A percentile compares a stretch with the other conserved stretches of the same genome.
These are phyloP conservation scores for Coemansia sp. DNA, from an alignment of 192 early-diverging fungal genomes.

Conservation along the genomic window DNA sequence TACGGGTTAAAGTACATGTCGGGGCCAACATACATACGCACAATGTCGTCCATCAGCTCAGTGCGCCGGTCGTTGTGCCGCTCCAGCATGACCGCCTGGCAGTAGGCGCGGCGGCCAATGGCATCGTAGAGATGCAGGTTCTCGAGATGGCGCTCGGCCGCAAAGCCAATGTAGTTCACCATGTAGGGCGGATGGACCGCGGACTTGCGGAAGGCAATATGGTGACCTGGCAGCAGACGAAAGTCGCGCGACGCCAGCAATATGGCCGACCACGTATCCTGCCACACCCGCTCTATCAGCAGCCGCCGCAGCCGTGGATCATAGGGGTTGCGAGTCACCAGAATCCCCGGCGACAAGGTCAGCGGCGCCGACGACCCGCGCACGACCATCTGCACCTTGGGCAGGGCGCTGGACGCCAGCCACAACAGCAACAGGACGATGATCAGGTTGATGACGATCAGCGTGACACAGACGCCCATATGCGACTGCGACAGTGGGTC, in stretches of 20 bases:
- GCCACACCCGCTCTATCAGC: conserved; percentile 61
- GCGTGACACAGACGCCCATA: conserved; percentile 42
- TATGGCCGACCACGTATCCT: conserved; percentile 63
- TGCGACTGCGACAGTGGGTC: conserved; percentile 44
- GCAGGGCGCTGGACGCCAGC: conserved; percentile 34
- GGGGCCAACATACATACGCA: conserved; percentile 51
- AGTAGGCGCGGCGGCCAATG: conserved; percentile 52
- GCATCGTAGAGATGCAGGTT: conserved; percentile 55
- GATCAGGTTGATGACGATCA: conserved; percentile 44
- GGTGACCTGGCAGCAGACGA: conserved; percentile 50
- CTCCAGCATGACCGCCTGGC: conserved; percentile 33
- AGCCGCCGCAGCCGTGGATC: conserved; percentile 42
- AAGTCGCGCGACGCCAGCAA: conserved; percentile 55
- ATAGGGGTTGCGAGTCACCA: conserved; percentile 23
- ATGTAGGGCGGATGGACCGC: conserved; percentile 59
- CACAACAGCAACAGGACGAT: conserved; percentile 36
- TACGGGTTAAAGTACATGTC: conserved; percentile 64
- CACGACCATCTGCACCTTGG: conserved; percentile 46
- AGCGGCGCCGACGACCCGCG: conserved; percentile 45
- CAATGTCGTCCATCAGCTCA: conserved; percentile 45
- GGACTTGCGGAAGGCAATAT: conserved; percentile 50
- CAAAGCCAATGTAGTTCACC: conserved; percentile 58
- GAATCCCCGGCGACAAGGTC: conserved; percentile 44
- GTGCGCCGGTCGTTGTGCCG: conserved; percentile 24
- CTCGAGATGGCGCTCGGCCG: conserved; percentile 63